Percentiles rank a stretch among this genome's conserved stretches.
These are phyloP conservation scores for Amphichorda felina DNA, from an alignment of 2,329 filamentous ascomycete genomes.

Conservation along the genomic window DNA sequence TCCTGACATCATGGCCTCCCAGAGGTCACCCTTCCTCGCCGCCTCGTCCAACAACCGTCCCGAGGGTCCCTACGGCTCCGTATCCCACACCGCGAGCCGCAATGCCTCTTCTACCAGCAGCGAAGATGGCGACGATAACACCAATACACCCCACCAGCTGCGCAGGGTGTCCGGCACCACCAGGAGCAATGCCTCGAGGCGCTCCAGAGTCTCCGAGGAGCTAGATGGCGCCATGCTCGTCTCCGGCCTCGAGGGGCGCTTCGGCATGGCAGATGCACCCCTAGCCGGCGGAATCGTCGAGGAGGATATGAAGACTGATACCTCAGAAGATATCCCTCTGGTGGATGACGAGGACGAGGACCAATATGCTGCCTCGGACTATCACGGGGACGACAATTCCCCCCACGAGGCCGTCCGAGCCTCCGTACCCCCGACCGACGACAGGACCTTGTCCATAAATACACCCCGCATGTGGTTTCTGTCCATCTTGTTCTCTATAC, in stretches of 20 bases:
- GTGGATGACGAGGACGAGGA: slow-evolving; percentile 17
- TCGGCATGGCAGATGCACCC: slow-evolving; percentile 35
- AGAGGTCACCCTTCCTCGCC: slow-evolving; percentile 21
- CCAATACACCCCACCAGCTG: slow-evolving; percentile 17
- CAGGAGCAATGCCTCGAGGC: slow-evolving; percentile 18
- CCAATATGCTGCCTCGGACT: slow-evolving; percentile 16
- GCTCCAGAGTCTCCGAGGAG: slow-evolving; percentile 31
- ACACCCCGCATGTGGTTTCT: slow-evolving; percentile 81
- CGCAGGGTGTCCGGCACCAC: slow-evolving; percentile 20
- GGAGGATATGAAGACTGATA: slow-evolving; percentile 26
- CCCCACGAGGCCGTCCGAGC: slow-evolving; percentile 71
- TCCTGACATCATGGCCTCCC: slow-evolving; percentile 18
- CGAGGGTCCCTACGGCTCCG: slow-evolving; percentile 24
- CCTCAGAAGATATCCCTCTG: slow-evolving; percentile 21
- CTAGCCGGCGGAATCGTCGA: slow-evolving; percentile 32
- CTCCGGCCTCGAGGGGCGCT: slow-evolving; percentile 40
- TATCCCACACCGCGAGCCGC: slow-evolving; percentile 20
- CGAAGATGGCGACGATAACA: slow-evolving; percentile 13
- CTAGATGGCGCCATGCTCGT: slow-evolving; percentile 38
- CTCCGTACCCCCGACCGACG: slow-evolving; percentile 65
- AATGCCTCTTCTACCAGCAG: slow-evolving; percentile 20
- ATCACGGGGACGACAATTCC: slow-evolving; percentile 40
- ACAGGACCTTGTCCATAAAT: slow-evolving; percentile 69
- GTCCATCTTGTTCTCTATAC: slow-evolving; percentile 67
- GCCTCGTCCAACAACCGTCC: slow-evolving; percentile 11